phyloP scores from a whole-genome alignment of 257 asterid genomes.

The Cinchona pubescens region DNA sequence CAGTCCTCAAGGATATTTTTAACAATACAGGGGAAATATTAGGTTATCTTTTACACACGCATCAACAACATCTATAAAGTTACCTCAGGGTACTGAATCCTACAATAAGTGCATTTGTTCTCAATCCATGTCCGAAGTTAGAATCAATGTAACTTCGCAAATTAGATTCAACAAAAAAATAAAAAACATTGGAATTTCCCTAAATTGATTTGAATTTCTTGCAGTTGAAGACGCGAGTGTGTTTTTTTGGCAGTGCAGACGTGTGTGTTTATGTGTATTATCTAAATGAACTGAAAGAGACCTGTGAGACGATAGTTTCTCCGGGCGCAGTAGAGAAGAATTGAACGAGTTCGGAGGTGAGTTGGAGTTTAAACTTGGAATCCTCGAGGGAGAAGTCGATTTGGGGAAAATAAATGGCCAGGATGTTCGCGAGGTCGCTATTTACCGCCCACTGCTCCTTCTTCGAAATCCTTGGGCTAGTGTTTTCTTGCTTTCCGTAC shows the following conservation, averaged over 20 bases:
- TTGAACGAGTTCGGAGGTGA: constrained; percentile 55
- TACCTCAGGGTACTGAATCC: background rate
- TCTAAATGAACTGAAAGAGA: background rate
- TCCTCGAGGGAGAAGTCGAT: constrained; percentile 40
- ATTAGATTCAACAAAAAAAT: background rate
- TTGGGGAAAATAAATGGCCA: constrained; percentile 55
- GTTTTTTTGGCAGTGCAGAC: no score
- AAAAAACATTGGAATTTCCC: background rate
- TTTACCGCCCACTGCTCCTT: constrained; percentile 23
- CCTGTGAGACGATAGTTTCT: constrained; percentile 55
- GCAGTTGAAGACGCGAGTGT: background rate
- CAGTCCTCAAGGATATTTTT: background rate
- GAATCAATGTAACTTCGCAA: background rate
- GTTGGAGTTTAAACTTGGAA: constrained; percentile 41
- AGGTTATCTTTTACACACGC: background rate
- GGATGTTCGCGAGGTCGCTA: constrained; percentile 37
- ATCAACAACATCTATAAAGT: no score
- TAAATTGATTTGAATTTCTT: background rate
- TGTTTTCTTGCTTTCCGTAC: constrained; percentile 39
- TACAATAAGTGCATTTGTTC: background rate
- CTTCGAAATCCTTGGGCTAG: constrained; percentile 18
- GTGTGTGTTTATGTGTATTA: background rate
- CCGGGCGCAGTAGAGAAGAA: constrained; percentile 65
- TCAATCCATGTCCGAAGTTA: background rate
- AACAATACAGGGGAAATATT: background rate